Evolutionary conservation across 2,329 filamentous ascomycete species (phyloP), one percentile per base, ranked within the genome.

Genomic region (Fusarium sterilihyphosum): DNA sequence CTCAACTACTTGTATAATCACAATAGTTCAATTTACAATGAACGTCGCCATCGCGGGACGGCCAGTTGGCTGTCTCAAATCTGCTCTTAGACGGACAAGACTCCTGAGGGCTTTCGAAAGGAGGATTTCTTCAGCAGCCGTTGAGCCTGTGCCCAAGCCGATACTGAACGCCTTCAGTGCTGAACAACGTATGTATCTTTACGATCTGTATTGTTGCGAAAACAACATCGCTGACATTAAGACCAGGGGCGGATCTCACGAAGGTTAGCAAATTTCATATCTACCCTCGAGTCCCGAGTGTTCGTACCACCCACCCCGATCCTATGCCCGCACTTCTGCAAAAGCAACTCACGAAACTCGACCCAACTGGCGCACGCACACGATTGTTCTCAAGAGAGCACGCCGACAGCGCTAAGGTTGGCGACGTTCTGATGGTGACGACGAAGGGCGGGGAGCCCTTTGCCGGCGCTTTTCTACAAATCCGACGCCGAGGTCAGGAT

Each of bases 401-500:
- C 84, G 89, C 89, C 38, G 94, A 98, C 82, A 90, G 91, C 78
- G 94, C 92, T 63, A 92, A 93, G 78, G 90, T 93, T 4, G 96
- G 96, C 79, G 96, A 99, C 83, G 94, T 99, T 74, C 88, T 99
- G 41, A 94, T 97, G 78, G 94, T 98, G 54, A 94, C 94, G 47
- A 92, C 94, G 79, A 93, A 92, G 82, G 82, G 85, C 22, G 93
- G 91, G 72, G 96, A 98, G 82, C 94, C 96, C 12, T 98, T 98
- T 81, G 90, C 95, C 3, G 96, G 96, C 46, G 94, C 96, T 20
- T 93, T 94, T 79, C 87, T 99, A 81, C 93, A 93, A 80, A 95
- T 99, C 81, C 93, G 95, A 64, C 89, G 94, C 62, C 89, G 93
- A n/a, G 95, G 95, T 68, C 90, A 96, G 69, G 96, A 98, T 85